phyloP scores from a whole-genome alignment of 2,329 filamentous ascomycete species.

The Fusarium sp. region DNA sequence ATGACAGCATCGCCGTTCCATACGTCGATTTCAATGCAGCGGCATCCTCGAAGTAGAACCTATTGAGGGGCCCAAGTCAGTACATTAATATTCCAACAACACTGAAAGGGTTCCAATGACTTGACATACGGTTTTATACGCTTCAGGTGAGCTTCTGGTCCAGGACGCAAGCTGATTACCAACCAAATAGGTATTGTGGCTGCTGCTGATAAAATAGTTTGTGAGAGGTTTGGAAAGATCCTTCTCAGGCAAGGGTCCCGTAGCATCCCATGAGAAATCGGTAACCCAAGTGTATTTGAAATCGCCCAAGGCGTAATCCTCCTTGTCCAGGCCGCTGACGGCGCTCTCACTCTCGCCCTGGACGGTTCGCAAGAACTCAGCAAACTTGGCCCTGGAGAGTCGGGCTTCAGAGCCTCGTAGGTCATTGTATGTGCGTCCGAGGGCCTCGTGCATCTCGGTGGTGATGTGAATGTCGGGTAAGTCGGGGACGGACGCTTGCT shows the following conservation, averaged over 20 bases:
- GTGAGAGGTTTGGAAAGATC: conserved; percentile 80
- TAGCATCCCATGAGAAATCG: conserved; percentile 61
- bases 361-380: conserved; percentile 63
- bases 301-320: conserved; percentile 62
- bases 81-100: background rate
- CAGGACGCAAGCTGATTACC: conserved; percentile 85
- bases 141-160: conserved; percentile 77
- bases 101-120: background rate
- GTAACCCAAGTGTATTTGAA: conserved; percentile 67
- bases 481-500: conserved; percentile 43
- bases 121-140: conserved; percentile 80
- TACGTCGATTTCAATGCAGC: conserved; percentile 95
- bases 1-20: conserved; percentile 79
- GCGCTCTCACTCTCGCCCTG: conserved; percentile 61
- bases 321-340: conserved; percentile 53
- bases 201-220: conserved; percentile 95
- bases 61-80: conserved; percentile 51
- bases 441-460: conserved; percentile 63
- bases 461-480: conserved; percentile 60
- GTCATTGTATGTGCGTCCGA: conserved; percentile 64
- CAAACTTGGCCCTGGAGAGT: conserved; percentile 58
- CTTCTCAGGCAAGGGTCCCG: conserved; percentile 61
- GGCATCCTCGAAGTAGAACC: conserved; percentile 82
- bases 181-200: conserved; percentile 93
- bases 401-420: conserved; percentile 55